Conservation (phyloP, 306 rosid genomes). For the Astragalus glycyphyllos region DNA sequence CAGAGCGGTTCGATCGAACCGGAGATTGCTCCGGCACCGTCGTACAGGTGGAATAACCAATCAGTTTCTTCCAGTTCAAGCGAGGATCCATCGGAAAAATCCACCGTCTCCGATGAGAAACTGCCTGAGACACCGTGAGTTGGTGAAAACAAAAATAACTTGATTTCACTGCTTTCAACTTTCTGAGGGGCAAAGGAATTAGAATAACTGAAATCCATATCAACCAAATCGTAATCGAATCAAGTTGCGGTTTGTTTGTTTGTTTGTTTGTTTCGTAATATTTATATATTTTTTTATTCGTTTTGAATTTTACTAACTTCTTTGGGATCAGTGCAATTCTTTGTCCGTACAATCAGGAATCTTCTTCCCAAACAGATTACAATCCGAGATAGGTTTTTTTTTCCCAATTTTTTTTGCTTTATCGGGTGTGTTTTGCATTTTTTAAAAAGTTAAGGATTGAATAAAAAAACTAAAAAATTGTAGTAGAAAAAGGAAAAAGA, state of each 20-base stretch:
- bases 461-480: not conserved
- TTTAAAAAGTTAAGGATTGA: slow-evolving; percentile 11
- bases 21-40: slow-evolving; percentile 37
- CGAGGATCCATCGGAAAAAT: slow-evolving; percentile 82
- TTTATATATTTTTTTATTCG: slow-evolving; percentile 14
- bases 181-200: slow-evolving; percentile 24
- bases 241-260: slow-evolving; percentile 46
- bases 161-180: slow-evolving; percentile 32
- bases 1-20: slow-evolving; percentile 47
- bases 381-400: not conserved
- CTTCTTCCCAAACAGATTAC: slow-evolving; percentile 44
- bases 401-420: not conserved
- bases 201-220: slow-evolving; percentile 39
- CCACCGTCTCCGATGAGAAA: slow-evolving; percentile 68
- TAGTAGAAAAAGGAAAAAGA: slow-evolving; percentile 14
- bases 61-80: slow-evolving; percentile 84
- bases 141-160: slow-evolving; percentile 36
- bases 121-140: slow-evolving; percentile 88
- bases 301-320: not conserved
- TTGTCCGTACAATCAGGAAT: slow-evolving; percentile 54
- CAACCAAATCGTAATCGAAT: slow-evolving; percentile 49
- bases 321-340: slow-evolving; percentile 44
- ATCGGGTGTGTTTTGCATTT: slow-evolving; percentile 50
- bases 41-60: slow-evolving; percentile 57
- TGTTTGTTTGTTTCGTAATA: no score